Percentiles rank a stretch among this genome's conserved stretches.
Evolutionary conservation across 495 filamentous ascomycete genomes (phyloP).

Genomic region (Neurospora hispaniola): DNA sequence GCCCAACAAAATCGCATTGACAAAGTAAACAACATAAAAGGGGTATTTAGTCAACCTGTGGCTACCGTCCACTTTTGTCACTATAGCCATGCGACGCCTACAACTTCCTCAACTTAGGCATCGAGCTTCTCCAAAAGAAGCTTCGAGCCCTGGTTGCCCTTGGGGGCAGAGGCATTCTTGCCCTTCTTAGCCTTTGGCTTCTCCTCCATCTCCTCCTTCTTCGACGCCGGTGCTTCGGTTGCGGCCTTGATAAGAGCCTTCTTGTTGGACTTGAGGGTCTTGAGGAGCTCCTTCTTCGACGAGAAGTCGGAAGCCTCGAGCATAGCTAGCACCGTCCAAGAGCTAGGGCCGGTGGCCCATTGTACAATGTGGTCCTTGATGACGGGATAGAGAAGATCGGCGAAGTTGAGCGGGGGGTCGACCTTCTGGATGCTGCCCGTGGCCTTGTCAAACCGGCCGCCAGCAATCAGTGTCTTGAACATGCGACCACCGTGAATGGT

Average conservation of each 20-base stretch:
- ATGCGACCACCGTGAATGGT: slow-evolving; percentile 65
- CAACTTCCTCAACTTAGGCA: neutral
- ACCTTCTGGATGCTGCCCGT: slow-evolving; percentile 56
- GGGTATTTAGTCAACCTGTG: neutral
- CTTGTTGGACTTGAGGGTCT: slow-evolving; percentile 51
- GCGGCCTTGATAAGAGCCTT: slow-evolving; percentile 40
- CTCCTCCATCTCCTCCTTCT: slow-evolving; percentile 23
- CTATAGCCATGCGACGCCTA: neutral
- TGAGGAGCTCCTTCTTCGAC: slow-evolving; percentile 51
- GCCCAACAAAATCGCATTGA: neutral
- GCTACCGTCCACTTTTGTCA: neutral
- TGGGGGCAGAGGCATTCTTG: slow-evolving; percentile 4
- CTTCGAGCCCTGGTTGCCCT: slow-evolving; percentile 45
- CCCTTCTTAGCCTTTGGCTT: slow-evolving; percentile 23
- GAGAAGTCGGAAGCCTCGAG: slow-evolving; percentile 71
- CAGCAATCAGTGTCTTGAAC: slow-evolving; percentile 79
- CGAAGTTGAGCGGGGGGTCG: slow-evolving; percentile 72
- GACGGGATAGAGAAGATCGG: slow-evolving; percentile 61
- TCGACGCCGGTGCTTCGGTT: slow-evolving; percentile 29
- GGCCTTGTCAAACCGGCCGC: slow-evolving; percentile 68
- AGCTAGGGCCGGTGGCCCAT: slow-evolving; percentile 80
- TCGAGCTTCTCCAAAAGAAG: neutral
- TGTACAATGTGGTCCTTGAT: slow-evolving; percentile 62
- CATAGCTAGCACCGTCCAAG: slow-evolving; percentile 71
- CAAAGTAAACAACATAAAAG: neutral